Evolutionary conservation across 768 basidiomycete genomes (phyloP).

Genomic region (Pisolithus tinctorius): DNA sequence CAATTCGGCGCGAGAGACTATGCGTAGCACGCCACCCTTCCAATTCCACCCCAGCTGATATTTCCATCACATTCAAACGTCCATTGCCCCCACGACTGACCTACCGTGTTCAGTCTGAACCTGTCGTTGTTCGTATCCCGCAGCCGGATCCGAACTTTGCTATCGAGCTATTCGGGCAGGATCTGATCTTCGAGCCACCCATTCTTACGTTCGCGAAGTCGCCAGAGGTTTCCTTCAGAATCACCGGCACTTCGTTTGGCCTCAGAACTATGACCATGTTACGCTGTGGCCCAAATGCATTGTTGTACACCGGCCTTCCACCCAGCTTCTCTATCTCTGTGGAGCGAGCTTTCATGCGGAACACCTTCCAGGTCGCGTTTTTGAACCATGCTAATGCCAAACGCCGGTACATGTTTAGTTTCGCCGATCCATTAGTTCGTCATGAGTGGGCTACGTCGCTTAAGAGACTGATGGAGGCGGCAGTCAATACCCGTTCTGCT

Average conservation of each 20-base stretch:
- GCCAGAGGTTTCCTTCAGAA: conserved; percentile 80
- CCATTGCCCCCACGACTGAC: conserved; percentile 73
- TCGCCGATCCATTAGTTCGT: conserved; percentile 70
- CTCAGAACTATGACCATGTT: conserved; percentile 77
- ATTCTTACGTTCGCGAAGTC: conserved; percentile 73
- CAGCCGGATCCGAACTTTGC: conserved; percentile 75
- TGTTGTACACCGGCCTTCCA: conserved; percentile 76
- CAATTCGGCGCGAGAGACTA: conserved; percentile 65
- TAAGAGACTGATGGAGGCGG: conserved; percentile 58
- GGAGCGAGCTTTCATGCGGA: conserved; percentile 92
- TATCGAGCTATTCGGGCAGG: conserved; percentile 83
- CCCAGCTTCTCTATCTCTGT: conserved; percentile 71
- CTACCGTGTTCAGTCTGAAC: conserved; percentile 83
- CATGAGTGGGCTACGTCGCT: conserved; percentile 69
- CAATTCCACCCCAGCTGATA: conserved; percentile 36
- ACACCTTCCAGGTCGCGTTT: conserved; percentile 94
- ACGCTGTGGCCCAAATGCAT: conserved; percentile 77
- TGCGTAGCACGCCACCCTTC: conserved; percentile 57
- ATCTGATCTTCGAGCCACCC: conserved; percentile 82
- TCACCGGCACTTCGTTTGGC: conserved; percentile 83
- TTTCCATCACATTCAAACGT: conserved; percentile 64
- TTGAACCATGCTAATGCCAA: conserved; percentile 55
- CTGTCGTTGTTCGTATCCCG: conserved; percentile 80
- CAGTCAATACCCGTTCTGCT: conserved; percentile 19
- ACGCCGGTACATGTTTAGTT: conserved; percentile 92